phyloP scores from a whole-genome alignment of 2,329 filamentous ascomycete species.

The Aspergillaceae sp. region DNA sequence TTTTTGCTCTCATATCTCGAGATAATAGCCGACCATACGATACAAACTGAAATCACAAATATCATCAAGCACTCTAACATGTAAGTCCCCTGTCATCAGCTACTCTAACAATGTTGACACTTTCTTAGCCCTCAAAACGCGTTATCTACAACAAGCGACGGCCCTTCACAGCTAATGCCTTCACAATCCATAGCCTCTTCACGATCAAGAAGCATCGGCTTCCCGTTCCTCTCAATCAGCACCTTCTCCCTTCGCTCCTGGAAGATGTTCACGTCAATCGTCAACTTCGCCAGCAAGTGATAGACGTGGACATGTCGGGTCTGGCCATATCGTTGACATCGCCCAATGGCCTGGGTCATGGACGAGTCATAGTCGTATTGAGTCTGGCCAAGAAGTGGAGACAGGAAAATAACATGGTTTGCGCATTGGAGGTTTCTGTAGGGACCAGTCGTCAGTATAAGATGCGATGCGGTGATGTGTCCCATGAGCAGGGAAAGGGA shows the following conservation, averaged over 20 bases:
- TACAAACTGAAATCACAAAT: not conserved
- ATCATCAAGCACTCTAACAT: not conserved
- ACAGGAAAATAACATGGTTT: slow-evolving; percentile 57
- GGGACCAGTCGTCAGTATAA: slow-evolving; percentile 1
- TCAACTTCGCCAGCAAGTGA: slow-evolving; percentile 36
- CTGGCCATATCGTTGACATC: slow-evolving; percentile 52
- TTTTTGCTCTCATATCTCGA: too few relatives aligned
- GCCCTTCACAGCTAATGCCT: slow-evolving; percentile 17
- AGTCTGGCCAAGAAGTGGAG: slow-evolving; percentile 43
- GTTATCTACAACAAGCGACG: slow-evolving; percentile 19
- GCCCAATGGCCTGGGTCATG: slow-evolving; percentile 57
- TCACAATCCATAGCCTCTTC: slow-evolving; percentile 15
- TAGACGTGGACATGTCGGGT: slow-evolving; percentile 50
- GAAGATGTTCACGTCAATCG: slow-evolving; percentile 40
- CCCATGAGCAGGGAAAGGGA: not conserved
- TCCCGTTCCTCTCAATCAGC: slow-evolving; percentile 18
- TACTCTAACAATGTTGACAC: not conserved
- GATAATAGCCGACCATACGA: not conserved
- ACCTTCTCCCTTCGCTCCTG: slow-evolving; percentile 26
- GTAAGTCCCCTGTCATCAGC: not conserved
- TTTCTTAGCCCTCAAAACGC: slow-evolving; percentile 9
- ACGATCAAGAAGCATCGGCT: slow-evolving; percentile 11
- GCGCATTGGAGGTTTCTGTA: slow-evolving; percentile 53
- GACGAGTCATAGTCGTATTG: slow-evolving; percentile 49
- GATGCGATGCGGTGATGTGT: not conserved